phyloP scores from a whole-genome alignment of 1,139 yeast genomes.

The Trichomonascaceae sp. region DNA sequence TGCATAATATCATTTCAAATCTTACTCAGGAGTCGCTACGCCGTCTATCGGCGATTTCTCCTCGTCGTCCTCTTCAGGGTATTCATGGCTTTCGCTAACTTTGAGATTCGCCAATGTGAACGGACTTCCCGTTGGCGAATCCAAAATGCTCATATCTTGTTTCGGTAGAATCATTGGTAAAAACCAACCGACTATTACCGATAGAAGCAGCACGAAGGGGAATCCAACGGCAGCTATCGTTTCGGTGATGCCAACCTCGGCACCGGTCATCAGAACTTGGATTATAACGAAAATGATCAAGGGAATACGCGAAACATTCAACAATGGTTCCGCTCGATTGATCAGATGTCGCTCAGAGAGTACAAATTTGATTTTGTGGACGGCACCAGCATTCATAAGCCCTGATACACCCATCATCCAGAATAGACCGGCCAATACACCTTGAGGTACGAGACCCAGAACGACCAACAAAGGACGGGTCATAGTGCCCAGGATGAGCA shows the following conservation, averaged over 20 bases:
- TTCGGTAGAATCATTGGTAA: slow-evolving; percentile 61
- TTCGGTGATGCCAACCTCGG: slow-evolving; percentile 79
- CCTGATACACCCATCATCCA: slow-evolving; percentile 91
- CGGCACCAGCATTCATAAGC: slow-evolving; percentile 58
- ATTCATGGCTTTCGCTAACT: neutral
- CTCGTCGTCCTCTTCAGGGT: neutral
- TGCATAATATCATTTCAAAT: neutral
- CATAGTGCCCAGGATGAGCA: slow-evolving; percentile 82
- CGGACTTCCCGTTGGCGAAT: slow-evolving; percentile 67
- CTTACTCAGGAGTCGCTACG: neutral
- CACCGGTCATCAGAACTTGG: slow-evolving; percentile 62
- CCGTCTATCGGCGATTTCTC: neutral
- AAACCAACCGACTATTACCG: slow-evolving; percentile 55
- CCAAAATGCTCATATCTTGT: slow-evolving; percentile 57
- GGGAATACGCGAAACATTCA: slow-evolving; percentile 31
- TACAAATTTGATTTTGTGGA: slow-evolving; percentile 56
- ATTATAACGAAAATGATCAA: slow-evolving; percentile 50
- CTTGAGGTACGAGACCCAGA: slow-evolving; percentile 85
- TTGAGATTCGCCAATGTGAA: slow-evolving; percentile 39
- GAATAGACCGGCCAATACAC: slow-evolving; percentile 84
- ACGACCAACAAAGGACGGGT: slow-evolving; percentile 77
- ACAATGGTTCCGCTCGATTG: slow-evolving; percentile 32
- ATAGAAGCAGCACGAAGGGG: slow-evolving; percentile 70
- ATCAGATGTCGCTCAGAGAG: slow-evolving; percentile 48
- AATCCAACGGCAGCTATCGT: slow-evolving; percentile 93